Base-by-base conservation (phyloP, 176 grass and related monocot genomes). In the Triticum urartu region DNA sequence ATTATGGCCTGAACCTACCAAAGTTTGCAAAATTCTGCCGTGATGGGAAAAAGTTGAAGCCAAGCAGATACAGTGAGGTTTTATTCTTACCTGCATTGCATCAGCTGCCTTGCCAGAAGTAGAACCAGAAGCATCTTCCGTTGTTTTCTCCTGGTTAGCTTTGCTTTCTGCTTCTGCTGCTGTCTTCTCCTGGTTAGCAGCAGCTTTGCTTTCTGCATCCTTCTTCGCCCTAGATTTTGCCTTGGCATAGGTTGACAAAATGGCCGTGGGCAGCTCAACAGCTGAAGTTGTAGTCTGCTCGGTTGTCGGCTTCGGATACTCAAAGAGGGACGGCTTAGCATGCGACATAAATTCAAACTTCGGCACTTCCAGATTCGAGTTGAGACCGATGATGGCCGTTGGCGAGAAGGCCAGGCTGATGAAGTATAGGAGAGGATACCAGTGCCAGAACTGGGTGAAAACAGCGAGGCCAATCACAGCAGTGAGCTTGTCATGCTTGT, bases 381-480 rank as follows among this genome's bases (percentile, higher is more conserved):
- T 99, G 78, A 99, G 94, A 25, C 97, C 97, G 12, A 99, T 92
- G 38, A 99, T 93, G 62, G 97, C 90, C 18, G 97, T 99, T 17
- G 88, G 94, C 17, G 97, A 97, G 86, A 99, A 99, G 86, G 97
- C 84, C 61, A 99, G 84, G 92, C 92, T 96, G 75, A 99, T 91
- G 81, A 99, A 99, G 81, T 99, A 94, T 40, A 92, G 64, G 52
- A 99, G 97, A 18, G 97, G 97, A 80, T 99, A 97, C 97, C 97
- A 99, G 81, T 99, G 92, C 97, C 97, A 99, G 89, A 99, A 99
- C 83, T 99, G 97, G 82, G 89, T 94, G 86, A 99, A 99, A 68
- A 99, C 87, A 3, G 94, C 94, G 14, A 99, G 94, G 40, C 97
- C 97, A 85, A 99, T 81, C n/a, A 97, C 92, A 21, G 97, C 97